Percentiles rank a stretch among this genome's conserved stretches.
Conservation (phyloP, 2,329 filamentous ascomycete genomes). For the Daldinia sp. region DNA sequence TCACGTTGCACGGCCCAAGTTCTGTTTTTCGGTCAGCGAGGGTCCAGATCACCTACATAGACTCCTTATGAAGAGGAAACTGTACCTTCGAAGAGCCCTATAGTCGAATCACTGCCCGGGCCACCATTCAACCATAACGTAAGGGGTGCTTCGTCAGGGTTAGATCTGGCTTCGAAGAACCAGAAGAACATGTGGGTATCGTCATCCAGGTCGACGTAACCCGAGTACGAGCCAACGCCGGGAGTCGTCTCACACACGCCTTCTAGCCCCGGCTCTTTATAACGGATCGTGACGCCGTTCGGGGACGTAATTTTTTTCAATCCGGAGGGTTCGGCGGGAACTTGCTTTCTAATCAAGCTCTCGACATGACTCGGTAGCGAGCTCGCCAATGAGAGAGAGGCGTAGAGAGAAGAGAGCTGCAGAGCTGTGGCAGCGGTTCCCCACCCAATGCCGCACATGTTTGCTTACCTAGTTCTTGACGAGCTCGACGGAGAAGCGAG, state of each 20-base stretch:
- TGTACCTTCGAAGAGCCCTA: constrained; percentile 58
- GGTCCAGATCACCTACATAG: no score
- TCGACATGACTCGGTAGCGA: constrained; percentile 38
- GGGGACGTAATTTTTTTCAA: constrained; percentile 56
- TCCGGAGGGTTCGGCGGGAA: constrained; percentile 52
- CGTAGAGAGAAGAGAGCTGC: constrained; percentile 27
- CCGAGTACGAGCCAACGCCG: constrained; percentile 58
- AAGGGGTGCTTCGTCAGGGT: constrained; percentile 52
- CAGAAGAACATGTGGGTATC: constrained; percentile 55
- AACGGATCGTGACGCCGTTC: constrained; percentile 55
- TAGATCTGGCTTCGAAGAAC: constrained; percentile 55
- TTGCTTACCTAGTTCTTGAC: background rate
- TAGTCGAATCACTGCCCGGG: constrained; percentile 63
- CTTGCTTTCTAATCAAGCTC: constrained; percentile 42
- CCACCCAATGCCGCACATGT: constrained; percentile 20
- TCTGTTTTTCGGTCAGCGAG: no score
- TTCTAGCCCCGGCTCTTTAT: constrained; percentile 58
- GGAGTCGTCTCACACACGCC: constrained; percentile 61
- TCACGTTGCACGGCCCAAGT: constrained; percentile 44
- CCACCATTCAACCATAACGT: constrained; percentile 61
- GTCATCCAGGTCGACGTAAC: constrained; percentile 44
- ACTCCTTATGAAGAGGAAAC: background rate
- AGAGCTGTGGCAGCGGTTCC: constrained; percentile 25
- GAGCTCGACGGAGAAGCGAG: background rate
- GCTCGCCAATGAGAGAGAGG: constrained; percentile 30